Evolutionary conservation across 2,329 filamentous ascomycete species (phyloP), one percentile per base, ranked within the genome.

Genomic region (Ampelomyces quisqualis): DNA sequence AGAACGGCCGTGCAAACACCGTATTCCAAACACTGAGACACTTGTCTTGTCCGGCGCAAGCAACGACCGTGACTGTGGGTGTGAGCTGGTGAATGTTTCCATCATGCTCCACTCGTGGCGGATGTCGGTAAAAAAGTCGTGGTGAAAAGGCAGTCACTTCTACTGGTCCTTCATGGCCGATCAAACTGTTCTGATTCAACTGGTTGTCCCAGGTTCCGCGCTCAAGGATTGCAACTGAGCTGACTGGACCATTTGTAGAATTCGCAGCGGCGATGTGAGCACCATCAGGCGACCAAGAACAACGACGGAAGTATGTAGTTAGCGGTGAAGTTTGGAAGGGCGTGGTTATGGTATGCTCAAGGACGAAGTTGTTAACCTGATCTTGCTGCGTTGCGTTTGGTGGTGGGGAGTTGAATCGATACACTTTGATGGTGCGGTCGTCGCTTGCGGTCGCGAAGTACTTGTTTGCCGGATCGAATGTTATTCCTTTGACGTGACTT

Each of bases 391-490:
- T 95, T 23, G 93, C 88, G 65, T 95, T 96, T 7, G 93, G 88
- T 1, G 85, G 80, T 0, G 93, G 67, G 1, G 91, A 86, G 2
- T 88, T 95, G 68, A 96, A 98, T 44, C 90, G 84, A 70, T 95
- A 97, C 58, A 98, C 88, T 67, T 95, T 95, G 70, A 98, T 95
- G 2, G 90, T 91, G 45, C 93, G 84, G 69, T 98, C 93, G 67
- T 98, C 93, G 71, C 90, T 95, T 2, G 94, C 90, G 0, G 94
- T 98, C 11, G 94, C 93, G 70, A 98, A 98, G 75, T 95, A 98
- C 67, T 97, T 98, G 74, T 97, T 97, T 28, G 93, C 93, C 1
- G 93, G 93, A 64, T 98, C 93, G 64, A 98, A 98, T 0, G 91
- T 95, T 59, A 98, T 94, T 48, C 94, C 93, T 69, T 98, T 98